Percentiles rank a stretch among this genome's conserved stretches.
Evolutionary conservation across 2,329 filamentous ascomycete genomes (phyloP).

Genomic region (Emergomyces pasteurianus): DNA sequence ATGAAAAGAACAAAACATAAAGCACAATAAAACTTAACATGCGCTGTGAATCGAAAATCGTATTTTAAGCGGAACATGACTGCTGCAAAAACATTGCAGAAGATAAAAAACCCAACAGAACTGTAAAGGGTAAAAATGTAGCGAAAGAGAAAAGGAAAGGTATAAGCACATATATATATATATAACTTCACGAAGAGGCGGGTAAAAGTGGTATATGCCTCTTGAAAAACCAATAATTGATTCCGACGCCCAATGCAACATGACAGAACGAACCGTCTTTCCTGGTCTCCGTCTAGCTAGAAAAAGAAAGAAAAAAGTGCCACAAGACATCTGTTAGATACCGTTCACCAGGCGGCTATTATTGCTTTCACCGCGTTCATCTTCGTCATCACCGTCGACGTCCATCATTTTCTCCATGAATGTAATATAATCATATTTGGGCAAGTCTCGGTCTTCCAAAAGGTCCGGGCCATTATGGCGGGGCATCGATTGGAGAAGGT

Average conservation of each 20-base stretch:
- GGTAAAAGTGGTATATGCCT: not conserved
- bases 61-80: not conserved
- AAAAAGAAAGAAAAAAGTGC: not conserved
- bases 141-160: not conserved
- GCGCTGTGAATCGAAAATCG: not conserved
- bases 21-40: not conserved
- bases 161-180: not conserved
- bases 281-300: not conserved
- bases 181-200: not conserved
- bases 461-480: conserved; percentile 72
- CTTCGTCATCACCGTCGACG: conserved; percentile 10
- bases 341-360: not conserved
- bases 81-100: not conserved
- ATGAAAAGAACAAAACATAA: not conserved
- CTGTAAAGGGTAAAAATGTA: not conserved
- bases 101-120: not conserved
- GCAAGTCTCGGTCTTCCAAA: conserved; percentile 67
- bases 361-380: not conserved
- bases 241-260: not conserved
- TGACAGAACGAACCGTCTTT: not conserved
- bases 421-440: conserved; percentile 90
- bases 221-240: not conserved
- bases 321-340: not conserved
- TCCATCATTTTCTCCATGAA: conserved; percentile 86
- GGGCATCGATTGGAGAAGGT: conserved; percentile 79